phyloP scores from a whole-genome alignment of 169 alveolate genomes.

The Plasmodium malariae region DNA sequence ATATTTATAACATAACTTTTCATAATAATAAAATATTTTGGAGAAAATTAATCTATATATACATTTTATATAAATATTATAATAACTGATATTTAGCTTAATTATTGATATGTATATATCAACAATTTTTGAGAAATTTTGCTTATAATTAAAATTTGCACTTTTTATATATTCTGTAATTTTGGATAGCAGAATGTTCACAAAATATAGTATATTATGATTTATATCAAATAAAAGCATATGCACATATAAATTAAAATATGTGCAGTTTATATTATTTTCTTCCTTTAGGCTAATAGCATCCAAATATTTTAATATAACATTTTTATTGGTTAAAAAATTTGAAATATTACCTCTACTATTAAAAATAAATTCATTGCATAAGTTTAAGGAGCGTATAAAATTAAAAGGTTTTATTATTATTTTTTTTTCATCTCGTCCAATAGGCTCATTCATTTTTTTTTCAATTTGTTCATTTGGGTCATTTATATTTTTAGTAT shows the following conservation, averaged over 20 bases:
- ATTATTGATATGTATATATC: constrained; percentile 70
- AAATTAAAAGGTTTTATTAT: neutral
- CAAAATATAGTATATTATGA: constrained; percentile 36
- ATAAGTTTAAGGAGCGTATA: constrained; percentile 45
- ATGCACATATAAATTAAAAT: constrained; percentile 53
- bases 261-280: neutral
- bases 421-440: neutral
- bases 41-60: constrained; percentile 31
- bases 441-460: neutral
- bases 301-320: constrained; percentile 28
- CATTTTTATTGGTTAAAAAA: constrained; percentile 44
- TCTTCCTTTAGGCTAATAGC: neutral
- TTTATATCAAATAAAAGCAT: constrained; percentile 75
- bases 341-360: constrained; percentile 16
- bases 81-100: constrained; percentile 34
- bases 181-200: constrained; percentile 10
- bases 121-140: constrained; percentile 16
- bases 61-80: constrained; percentile 18
- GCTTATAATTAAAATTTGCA: constrained; percentile 14
- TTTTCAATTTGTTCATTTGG: neutral
- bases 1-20: constrained; percentile 55
- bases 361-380: constrained; percentile 55
- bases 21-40: constrained; percentile 22
- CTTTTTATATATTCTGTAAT: constrained; percentile 9
- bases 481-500: neutral